These are phyloP conservation scores for Rickenella mellea DNA, from an alignment of 768 basidiomycete species.

Conservation along the genomic window DNA sequence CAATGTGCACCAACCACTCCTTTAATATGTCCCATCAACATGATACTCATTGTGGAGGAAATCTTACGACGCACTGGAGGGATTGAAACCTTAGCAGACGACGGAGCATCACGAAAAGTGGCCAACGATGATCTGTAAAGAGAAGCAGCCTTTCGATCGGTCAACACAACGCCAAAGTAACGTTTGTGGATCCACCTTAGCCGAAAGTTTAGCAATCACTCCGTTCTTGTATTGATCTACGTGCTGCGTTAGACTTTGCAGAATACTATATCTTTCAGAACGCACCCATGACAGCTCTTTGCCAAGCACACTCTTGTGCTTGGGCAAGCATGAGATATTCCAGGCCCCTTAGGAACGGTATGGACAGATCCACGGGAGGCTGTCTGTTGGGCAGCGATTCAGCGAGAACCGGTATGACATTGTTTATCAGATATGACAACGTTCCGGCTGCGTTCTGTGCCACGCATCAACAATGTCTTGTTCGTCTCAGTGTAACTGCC, in stretches of 20 bases:
- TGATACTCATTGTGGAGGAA: not conserved
- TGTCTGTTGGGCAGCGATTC: constrained; percentile 41
- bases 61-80: constrained; percentile 37
- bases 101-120: constrained; percentile 9
- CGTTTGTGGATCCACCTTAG: constrained; percentile 34
- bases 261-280: not conserved
- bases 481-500: too few species aligned
- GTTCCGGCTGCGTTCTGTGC: constrained; percentile 62
- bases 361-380: constrained; percentile 57
- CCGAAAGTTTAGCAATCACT: constrained; percentile 74
- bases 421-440: constrained; percentile 48
- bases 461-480: too few species aligned
- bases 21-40: constrained; percentile 18
- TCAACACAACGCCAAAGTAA: not conserved
- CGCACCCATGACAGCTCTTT: constrained; percentile 75
- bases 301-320: constrained; percentile 97
- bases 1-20: constrained; percentile 76
- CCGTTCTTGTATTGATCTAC: constrained; percentile 70
- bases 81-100: constrained; percentile 25
- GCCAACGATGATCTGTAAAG: constrained; percentile 9
- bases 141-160: constrained; percentile 7
- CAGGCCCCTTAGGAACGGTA: constrained; percentile 48
- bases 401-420: constrained; percentile 42
- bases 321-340: constrained; percentile 82
- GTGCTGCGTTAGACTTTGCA: not conserved